phyloP scores from a whole-genome alignment of 2,329 filamentous ascomycete genomes.

The Xylariaceae sp. region DNA sequence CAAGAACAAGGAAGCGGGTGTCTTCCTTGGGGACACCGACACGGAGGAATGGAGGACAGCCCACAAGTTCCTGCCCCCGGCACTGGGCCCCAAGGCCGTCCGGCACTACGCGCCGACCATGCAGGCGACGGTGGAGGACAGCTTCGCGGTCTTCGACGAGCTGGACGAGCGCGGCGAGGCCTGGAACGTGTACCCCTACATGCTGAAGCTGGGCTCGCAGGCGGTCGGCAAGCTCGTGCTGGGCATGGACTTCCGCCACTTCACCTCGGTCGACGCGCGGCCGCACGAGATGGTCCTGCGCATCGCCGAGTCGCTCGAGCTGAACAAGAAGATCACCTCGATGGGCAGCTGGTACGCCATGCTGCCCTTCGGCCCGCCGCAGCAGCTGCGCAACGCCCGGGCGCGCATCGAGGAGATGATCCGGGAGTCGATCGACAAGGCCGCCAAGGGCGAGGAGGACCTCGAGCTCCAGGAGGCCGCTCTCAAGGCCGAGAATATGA shows the following conservation, averaged over 20 bases:
- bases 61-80: conserved; percentile 56
- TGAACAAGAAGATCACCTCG: conserved; percentile 52
- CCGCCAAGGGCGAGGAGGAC: conserved; percentile 30
- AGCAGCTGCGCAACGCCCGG: conserved; percentile 29
- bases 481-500: conserved; percentile 36
- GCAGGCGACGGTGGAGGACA: conserved; percentile 44
- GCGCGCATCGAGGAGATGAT: conserved; percentile 29
- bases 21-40: conserved; percentile 44
- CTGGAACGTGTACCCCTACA: conserved; percentile 42
- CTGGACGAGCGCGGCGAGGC: conserved; percentile 40
- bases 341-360: conserved; percentile 48
- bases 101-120: conserved; percentile 53
- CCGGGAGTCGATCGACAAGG: conserved; percentile 29
- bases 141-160: conserved; percentile 42
- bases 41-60: conserved; percentile 40
- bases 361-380: conserved; percentile 51
- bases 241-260: conserved; percentile 39
- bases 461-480: conserved; percentile 41
- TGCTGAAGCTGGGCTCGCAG: conserved; percentile 41
- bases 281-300: conserved; percentile 42
- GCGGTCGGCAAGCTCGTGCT: conserved; percentile 37
- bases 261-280: conserved; percentile 34
- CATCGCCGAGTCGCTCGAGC: conserved; percentile 41
- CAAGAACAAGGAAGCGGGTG: conserved; percentile 32
- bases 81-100: conserved; percentile 51